These are phyloP conservation scores for Amaranthus hypochondriacus DNA, from an alignment of 148 eudicot species.

Conservation along the genomic window DNA sequence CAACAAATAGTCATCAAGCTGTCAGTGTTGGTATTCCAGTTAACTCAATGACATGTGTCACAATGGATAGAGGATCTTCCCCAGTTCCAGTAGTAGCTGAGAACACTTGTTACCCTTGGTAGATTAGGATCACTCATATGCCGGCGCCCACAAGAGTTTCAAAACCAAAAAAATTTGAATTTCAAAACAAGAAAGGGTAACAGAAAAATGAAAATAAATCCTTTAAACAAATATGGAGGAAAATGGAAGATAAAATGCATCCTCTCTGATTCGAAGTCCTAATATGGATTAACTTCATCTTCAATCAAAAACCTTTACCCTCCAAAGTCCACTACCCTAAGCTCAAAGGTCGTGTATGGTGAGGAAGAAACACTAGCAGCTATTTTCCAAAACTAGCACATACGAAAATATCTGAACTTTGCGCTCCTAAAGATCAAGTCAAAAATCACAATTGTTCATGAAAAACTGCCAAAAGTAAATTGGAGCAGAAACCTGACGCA, in stretches of 20 bases:
- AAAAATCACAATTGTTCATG: not conserved
- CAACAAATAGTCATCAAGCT: not conserved
- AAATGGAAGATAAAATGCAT: too few species aligned
- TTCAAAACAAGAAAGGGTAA: not conserved
- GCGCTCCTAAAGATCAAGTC: not conserved
- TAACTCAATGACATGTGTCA: not conserved
- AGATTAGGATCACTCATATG: too few species aligned
- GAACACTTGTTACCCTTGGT: too few species aligned
- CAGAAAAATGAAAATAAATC: not conserved
- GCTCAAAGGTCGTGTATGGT: not conserved
- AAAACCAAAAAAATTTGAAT: not conserved
- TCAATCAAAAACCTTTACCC: too few species aligned
- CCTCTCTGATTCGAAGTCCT: too few species aligned
- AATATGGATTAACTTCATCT: too few species aligned
- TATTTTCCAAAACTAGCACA: not conserved
- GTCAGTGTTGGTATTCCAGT: not conserved
- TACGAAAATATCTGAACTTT: not conserved
- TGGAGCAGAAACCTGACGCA: too few species aligned
- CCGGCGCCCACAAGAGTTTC: too few species aligned
- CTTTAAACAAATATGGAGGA: too few species aligned
- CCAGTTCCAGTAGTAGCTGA: too few species aligned
- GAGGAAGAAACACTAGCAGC: not conserved
- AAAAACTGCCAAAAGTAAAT: not conserved
- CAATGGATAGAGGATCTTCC: too few species aligned
- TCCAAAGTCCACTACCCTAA: not conserved